phyloP scores from a whole-genome alignment of 1,139 yeast species.

The Saccharomyces uvarum region DNA sequence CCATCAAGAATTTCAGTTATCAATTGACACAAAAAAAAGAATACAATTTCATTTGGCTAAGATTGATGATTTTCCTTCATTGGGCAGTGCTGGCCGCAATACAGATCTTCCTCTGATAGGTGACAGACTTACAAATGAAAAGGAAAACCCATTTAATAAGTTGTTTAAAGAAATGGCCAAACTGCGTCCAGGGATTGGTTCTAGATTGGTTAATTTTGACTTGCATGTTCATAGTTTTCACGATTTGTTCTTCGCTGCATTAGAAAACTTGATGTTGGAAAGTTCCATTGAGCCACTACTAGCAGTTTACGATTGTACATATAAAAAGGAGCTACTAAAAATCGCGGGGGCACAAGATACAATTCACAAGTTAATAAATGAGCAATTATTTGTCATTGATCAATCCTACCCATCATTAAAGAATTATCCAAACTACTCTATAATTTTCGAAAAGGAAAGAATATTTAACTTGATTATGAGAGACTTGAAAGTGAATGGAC shows the following conservation, averaged over 20 bases:
- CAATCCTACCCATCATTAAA: constrained; percentile 3
- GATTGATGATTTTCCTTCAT: not conserved
- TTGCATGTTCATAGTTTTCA: not conserved
- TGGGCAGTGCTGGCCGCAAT: not conserved
- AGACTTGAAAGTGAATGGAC: constrained; percentile 38
- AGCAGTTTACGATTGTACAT: constrained; percentile 53
- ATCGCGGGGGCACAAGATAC: constrained; percentile 33
- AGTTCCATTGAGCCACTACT: constrained; percentile 72
- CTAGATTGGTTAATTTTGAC: constrained; percentile 6
- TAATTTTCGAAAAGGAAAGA: constrained; percentile 34
- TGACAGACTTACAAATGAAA: constrained; percentile 5
- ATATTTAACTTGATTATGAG: constrained; percentile 39
- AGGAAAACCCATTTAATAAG: constrained; percentile 33
- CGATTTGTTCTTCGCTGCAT: constrained; percentile 14
- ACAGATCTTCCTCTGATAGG: not conserved
- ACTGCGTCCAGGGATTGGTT: constrained; percentile 2
- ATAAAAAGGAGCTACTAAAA: constrained; percentile 53
- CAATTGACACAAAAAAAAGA: not conserved
- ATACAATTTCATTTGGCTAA: not conserved
- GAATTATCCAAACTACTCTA: constrained; percentile 37
- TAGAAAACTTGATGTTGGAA: constrained; percentile 63
- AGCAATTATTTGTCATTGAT: constrained; percentile 32
- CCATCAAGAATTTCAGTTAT: constrained; percentile 2
- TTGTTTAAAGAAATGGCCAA: constrained; percentile 29
- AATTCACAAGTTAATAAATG: constrained; percentile 40